These are phyloP conservation scores for Cicer chorassanicum DNA, from an alignment of 306 rosid genomes.

Conservation along the genomic window DNA sequence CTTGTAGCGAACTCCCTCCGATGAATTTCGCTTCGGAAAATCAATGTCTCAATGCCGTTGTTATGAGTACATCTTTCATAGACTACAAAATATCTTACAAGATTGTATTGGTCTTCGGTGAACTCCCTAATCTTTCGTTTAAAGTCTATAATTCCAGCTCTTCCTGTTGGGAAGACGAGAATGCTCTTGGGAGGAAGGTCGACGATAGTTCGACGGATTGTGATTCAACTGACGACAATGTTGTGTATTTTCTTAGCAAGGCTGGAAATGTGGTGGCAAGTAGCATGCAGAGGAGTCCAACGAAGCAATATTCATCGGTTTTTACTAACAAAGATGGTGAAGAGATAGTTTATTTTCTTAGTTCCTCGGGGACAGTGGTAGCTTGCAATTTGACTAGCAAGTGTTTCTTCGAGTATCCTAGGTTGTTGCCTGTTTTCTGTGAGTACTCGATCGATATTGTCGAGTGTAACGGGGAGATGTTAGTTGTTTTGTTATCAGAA, in stretches of 20 bases:
- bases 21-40: constrained; percentile 48
- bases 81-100: constrained; percentile 49
- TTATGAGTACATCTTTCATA: constrained; percentile 58
- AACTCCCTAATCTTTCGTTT: constrained; percentile 65
- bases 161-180: constrained; percentile 75
- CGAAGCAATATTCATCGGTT: constrained; percentile 89
- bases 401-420: constrained; percentile 74
- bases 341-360: constrained; percentile 72
- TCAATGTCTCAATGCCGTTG: constrained; percentile 77
- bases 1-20: constrained; percentile 65
- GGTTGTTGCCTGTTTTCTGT: constrained; percentile 74
- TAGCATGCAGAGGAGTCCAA: constrained; percentile 90
- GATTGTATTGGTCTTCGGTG: constrained; percentile 79
- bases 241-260: constrained; percentile 81
- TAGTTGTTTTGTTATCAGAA: constrained; percentile 81
- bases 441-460: constrained; percentile 92
- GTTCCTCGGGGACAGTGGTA: constrained; percentile 74
- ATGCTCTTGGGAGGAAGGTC: constrained; percentile 51
- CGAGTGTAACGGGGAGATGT: constrained; percentile 76
- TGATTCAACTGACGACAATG: constrained; percentile 69
- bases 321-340: constrained; percentile 60
- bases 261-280: constrained; percentile 90
- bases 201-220: constrained; percentile 52
- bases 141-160: constrained; percentile 59
- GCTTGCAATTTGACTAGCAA: constrained; percentile 70